Percentiles rank a stretch among this genome's conserved stretches.
These are phyloP conservation scores for Globisporangium heterothallicum DNA, from an alignment of 352 stramenopile genomes.

Conservation along the genomic window DNA sequence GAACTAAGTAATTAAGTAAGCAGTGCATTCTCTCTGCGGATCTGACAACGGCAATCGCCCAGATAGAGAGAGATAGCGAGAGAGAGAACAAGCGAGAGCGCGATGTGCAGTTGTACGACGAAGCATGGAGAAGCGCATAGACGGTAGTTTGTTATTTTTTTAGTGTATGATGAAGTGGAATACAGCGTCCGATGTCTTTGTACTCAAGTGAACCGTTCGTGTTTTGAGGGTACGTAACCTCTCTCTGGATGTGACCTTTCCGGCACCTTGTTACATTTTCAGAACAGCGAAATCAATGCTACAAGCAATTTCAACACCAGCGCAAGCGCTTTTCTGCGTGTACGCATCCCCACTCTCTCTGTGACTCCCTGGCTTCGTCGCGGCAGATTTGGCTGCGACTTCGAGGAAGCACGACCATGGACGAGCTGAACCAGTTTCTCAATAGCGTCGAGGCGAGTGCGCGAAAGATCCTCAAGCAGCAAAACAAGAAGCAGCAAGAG, in stretches of 20 bases:
- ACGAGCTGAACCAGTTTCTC: constrained; percentile 77
- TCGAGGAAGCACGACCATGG: constrained; percentile 22
- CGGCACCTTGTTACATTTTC: no score
- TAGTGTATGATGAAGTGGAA: not conserved
- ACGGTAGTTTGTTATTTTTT: not conserved
- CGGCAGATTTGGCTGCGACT: no score
- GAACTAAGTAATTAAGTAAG: constrained; percentile 20
- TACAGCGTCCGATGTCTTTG: not conserved
- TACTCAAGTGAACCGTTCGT: not conserved
- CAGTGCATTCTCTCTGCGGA: not conserved
- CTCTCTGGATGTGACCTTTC: not conserved
- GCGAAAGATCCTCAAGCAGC: constrained; percentile 75
- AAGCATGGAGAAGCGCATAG: not conserved
- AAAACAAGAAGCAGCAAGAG: constrained; percentile 75
- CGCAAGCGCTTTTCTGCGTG: no score
- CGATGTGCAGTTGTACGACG: no score
- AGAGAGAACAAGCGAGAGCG: not conserved
- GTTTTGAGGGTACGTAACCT: not conserved
- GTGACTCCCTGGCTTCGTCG: no score
- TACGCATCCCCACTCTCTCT: no score
- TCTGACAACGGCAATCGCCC: no score
- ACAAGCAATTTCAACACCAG: no score
- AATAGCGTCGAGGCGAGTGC: constrained; percentile 71
- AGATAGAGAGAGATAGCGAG: not conserved
- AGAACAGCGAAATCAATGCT: no score